Evolutionary conservation across 1,284 basidiomycete genomes (phyloP), one percentile per base, ranked within the genome.

Genomic region (Microbotryum scabiosae): DNA sequence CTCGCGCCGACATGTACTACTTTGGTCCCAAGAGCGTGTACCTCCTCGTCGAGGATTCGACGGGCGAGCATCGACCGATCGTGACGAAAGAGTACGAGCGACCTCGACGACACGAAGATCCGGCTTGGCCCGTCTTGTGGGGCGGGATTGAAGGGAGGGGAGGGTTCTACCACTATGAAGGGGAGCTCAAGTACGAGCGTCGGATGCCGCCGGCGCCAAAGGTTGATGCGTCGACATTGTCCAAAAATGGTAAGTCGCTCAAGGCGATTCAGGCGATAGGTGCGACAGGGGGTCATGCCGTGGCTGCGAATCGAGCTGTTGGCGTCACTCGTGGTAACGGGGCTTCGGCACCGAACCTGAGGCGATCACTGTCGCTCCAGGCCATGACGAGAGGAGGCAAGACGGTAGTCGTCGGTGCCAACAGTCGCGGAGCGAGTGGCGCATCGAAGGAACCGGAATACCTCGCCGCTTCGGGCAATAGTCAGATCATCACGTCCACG

Each of bases 381-480:
- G 61, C 52, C 28, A 56, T 65, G 45, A 28, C n/a, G 12, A 16
- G 51, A 23, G 54, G 23, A 6, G 21, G n/a, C 47, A 49, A 32
- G 51, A 52, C 51, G 51, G 44, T 28, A 7, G 2, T 56, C 36
- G 32, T 12, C 48, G 49, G 14, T 16, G 48, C 8, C 30, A 44
- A 21, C 50, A 23, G 36, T 51, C 50, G 52, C 44, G 41, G 43
- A 28, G 21, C 58, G 57, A 21, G 54, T 26, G n/a, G 43, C 36
- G 20, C 36, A 12, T 3, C 56, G 49, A 12, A 50, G 57, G 25
- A 60, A 58, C 44, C 45, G 50, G 81, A 79, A 21, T 90, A 87
- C 71, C 80, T 88, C 63, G 89, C 90, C 51, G 92, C 92, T 5
- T 96, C 92, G 1, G 92, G 92, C 20, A 98, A 99, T 76, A 94